Base-by-base conservation (phyloP, 2,329 filamentous ascomycete species). In the Penicillium griseofulvum region DNA sequence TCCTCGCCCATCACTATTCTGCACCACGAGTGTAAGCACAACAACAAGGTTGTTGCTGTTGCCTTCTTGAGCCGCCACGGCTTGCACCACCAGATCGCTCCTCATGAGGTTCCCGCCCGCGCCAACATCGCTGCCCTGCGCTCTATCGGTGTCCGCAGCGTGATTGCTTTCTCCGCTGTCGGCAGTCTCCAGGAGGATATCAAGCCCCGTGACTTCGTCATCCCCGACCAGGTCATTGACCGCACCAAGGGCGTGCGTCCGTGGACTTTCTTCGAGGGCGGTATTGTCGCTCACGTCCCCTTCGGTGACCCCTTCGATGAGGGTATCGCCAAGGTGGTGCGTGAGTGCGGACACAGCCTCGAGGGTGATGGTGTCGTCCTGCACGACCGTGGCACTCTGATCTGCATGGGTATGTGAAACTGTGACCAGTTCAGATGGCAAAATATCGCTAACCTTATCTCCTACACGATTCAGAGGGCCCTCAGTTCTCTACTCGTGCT, bases 111-210 rank as follows among this genome's bases (percentile, higher is more conserved):
- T n/a, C 91, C 92, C 56, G 85, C 87, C 63, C 90, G 90, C 61
- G 94, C 94, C 76, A 99, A 97, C 80, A 96, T 99, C 68, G 93
- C 94, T n/a, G 94, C 94, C n/a, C 82, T 99, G 60, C 87, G 94
- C 62, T 87, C 85, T 67, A 81, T 99, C 58, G 94, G 94, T 63
- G 94, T 97, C 43, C 87, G 92, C 68, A 89, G 86, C 71, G 85
- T 97, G 72, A 90, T 99, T 71, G 91, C 93, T 61, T 99, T 99
- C 80, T 93, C 88, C 61, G 94, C 94, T 46, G 94, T 99, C 54
- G 94, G 94, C 59, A 93, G 88, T 68, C 80, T 99, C 71, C 90
- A 89, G 72, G 94, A 97, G 79, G 85, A 91, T 69, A 93, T 99
- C 74, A 90, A 89, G 77, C 94, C 94, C 41, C 88, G 94, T 77